A percentile compares a stretch with the other conserved stretches of the same genome.
Conservation (phyloP, 352 stramenopile species). For the Globisporangium radiosum region DNA sequence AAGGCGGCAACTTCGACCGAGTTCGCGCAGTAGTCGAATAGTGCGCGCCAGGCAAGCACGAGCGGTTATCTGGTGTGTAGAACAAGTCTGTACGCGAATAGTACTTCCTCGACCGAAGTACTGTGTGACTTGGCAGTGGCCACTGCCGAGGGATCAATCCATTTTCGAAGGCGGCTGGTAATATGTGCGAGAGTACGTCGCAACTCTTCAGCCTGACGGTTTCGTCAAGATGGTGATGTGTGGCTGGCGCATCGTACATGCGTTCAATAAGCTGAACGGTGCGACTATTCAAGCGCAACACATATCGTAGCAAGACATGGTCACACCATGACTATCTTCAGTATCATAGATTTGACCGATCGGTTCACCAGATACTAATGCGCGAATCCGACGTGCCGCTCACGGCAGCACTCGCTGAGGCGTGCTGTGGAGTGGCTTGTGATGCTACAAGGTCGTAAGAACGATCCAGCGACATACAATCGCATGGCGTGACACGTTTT, state of each 20-base stretch:
- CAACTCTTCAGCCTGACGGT: not conserved
- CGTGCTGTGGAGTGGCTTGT: constrained; percentile 21
- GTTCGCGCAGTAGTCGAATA: constrained; percentile 8
- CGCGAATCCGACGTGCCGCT: constrained; percentile 10
- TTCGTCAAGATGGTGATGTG: not conserved
- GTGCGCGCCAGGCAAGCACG: constrained; percentile 8
- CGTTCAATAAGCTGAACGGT: constrained; percentile 28
- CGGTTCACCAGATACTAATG: constrained; percentile 29
- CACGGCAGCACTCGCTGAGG: constrained; percentile 18
- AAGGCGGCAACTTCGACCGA: constrained; percentile 16
- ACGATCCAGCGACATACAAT: constrained; percentile 23
- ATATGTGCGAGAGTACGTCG: not conserved
- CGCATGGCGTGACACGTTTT: constrained; percentile 11
- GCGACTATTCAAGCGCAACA: constrained; percentile 18
- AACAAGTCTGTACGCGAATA: constrained; percentile 3
- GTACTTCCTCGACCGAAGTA: constrained; percentile 9
- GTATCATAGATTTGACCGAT: constrained; percentile 20
- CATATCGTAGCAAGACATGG: too few species aligned
- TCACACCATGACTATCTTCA: constrained; percentile 25
- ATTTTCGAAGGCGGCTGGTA: not conserved
- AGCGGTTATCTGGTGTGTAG: constrained; percentile 1
- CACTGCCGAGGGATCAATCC: not conserved
- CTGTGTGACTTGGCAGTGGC: not conserved
- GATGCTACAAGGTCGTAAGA: constrained; percentile 19
- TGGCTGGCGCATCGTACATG: constrained; percentile 15